These are phyloP conservation scores for Sugiyamaella mastotermitis DNA, from an alignment of 805 yeast genomes.

Conservation along the genomic window DNA sequence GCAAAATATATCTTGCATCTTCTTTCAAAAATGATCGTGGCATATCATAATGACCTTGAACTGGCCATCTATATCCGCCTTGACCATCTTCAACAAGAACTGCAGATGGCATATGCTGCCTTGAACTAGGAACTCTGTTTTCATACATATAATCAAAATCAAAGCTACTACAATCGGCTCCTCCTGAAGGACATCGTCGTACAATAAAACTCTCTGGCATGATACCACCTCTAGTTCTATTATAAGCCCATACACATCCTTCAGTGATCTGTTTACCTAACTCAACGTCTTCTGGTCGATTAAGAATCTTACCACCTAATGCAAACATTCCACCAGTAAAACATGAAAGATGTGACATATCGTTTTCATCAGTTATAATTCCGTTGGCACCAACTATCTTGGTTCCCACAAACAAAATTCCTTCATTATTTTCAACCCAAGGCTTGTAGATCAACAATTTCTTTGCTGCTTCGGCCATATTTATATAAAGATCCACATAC, in stretches of 20 bases:
- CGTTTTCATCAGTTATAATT: slow-evolving; percentile 18
- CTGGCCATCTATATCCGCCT: slow-evolving; percentile 21
- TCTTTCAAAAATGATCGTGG: slow-evolving; percentile 16
- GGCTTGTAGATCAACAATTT: slow-evolving; percentile 42
- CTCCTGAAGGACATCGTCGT: slow-evolving; percentile 20
- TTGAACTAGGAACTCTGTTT: slow-evolving; percentile 1
- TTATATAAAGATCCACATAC: slow-evolving; percentile 31
- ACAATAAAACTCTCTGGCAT: slow-evolving; percentile 40
- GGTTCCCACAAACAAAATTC: slow-evolving; percentile 31
- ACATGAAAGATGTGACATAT: slow-evolving; percentile 45
- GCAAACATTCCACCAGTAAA: slow-evolving; percentile 51
- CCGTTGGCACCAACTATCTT: slow-evolving; percentile 11
- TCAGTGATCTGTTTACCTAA: slow-evolving; percentile 40
- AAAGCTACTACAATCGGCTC: slow-evolving; percentile 8
- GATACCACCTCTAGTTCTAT: slow-evolving; percentile 32
- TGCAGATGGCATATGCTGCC: slow-evolving; percentile 3
- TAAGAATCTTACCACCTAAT: slow-evolving; percentile 39
- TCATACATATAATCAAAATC: slow-evolving; percentile 7
- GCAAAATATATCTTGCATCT: slow-evolving; percentile 38
- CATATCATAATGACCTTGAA: slow-evolving; percentile 21
- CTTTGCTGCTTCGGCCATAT: slow-evolving; percentile 33
- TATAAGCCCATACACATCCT: slow-evolving; percentile 44
- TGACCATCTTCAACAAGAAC: slow-evolving; percentile 6
- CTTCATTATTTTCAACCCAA: slow-evolving; percentile 35
- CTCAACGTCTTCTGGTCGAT: slow-evolving; percentile 32